Evolutionary conservation across 148 eudicot genomes (phyloP), one percentile per base, ranked within the genome.

Genomic region (Fagopyrum esculentum): DNA sequence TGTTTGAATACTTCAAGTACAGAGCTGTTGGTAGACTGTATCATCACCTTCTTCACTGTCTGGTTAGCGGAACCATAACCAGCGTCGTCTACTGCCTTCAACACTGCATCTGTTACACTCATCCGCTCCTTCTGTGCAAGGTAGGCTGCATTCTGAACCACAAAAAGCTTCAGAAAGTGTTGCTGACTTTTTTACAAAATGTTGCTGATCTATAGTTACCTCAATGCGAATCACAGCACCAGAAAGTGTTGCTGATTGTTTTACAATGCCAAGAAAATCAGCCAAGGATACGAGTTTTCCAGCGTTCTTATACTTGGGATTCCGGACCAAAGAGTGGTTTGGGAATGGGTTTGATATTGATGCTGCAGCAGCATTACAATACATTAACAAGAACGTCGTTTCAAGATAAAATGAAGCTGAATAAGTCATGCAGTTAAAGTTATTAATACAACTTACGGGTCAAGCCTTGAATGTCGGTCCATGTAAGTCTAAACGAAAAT

Each of bases 151-250:
- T 92, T 81, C 99, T 94, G 86, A 30, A 55, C 9, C n/a, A 71
- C 6, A 47, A 19, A 35, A 35, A 71, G 89, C 91, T 63, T 87
- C 92, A 45, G 93, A 85, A 61, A 90, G 76, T 6, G 97, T 86
- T 78, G 86, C 83, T 43, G 89, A 73, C 54, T 95, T 87, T 69
- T 82, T 82, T n/a, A 84, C 78, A 16, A 85, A 22, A 22, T 22
- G 26, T 22, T 22, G 26, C 26, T 22, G 0, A 22, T 22, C 26
- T 22, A 22, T 22, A 22, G 26, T 22, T 22, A 92, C 99, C 97
- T 95, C 97, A 73, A 95, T 86, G 74, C 79, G 83, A 83, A 95
- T 88, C 78, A 84, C 43, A 71, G 89, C 91, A 69, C 88, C 92
- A 46, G 93, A 85, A 61, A 90, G 76, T 6, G 97, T 86, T 78